Evolutionary conservation across 495 filamentous ascomycete genomes (phyloP).

Genomic region (Aspergillus coremiiformis): DNA sequence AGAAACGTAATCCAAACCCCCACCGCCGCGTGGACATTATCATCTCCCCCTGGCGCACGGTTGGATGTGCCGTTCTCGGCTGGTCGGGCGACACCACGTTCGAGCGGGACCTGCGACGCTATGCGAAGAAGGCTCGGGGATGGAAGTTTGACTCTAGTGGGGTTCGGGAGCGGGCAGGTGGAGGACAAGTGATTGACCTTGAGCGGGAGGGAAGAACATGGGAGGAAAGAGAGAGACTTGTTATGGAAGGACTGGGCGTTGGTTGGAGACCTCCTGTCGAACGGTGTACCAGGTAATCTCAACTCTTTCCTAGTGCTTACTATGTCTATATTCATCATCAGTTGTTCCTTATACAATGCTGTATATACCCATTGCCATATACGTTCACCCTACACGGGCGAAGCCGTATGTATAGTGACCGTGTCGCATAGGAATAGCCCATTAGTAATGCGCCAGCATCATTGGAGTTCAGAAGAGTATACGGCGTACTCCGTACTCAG

Average conservation of each 20-base stretch:
- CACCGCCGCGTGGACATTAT: constrained; percentile 94
- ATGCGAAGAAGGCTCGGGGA: constrained; percentile 61
- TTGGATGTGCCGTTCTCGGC: constrained; percentile 79
- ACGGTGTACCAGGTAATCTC: constrained; percentile 42
- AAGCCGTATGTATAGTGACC: too few relatives aligned
- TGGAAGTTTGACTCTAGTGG: constrained; percentile 94
- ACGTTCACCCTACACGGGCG: too few relatives aligned
- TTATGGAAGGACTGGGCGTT: constrained; percentile 74
- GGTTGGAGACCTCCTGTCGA: constrained; percentile 65
- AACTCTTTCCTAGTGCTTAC: neutral
- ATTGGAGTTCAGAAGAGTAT: too few relatives aligned
- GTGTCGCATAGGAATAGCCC: too few relatives aligned
- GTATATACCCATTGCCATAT: too few relatives aligned
- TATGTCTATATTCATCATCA: too few relatives aligned
- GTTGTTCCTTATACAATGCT: too few relatives aligned
- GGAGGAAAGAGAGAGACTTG: constrained; percentile 67
- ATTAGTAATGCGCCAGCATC: too few relatives aligned
- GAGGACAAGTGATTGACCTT: constrained; percentile 58
- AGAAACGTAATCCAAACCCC: constrained; percentile 57
- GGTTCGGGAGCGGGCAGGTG: constrained; percentile 57
- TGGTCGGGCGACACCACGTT: constrained; percentile 91
- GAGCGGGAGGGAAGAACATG: constrained; percentile 47
- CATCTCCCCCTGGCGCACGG: constrained; percentile 76
- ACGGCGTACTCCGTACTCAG: too few relatives aligned
- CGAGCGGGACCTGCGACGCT: constrained; percentile 74